Evolutionary conservation across 2,329 filamentous ascomycete genomes (phyloP).

Genomic region (Penicillium sp.): DNA sequence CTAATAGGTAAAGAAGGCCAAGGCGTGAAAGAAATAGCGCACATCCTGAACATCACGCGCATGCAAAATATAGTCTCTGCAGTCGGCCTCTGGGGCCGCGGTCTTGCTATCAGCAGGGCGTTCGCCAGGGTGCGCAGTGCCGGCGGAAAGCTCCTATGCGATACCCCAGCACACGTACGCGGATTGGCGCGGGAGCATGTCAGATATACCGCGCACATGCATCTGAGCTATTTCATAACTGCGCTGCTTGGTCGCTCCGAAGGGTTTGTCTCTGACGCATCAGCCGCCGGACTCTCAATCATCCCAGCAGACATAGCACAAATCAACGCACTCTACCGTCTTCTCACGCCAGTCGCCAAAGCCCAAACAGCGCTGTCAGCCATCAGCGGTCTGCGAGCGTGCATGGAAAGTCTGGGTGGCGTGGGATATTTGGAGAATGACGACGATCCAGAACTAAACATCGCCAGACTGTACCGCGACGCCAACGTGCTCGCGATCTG

Average conservation of each 20-base stretch:
- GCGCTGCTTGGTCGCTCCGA: slow-evolving; percentile 33
- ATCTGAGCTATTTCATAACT: slow-evolving; percentile 34
- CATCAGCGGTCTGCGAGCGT: slow-evolving; percentile 21
- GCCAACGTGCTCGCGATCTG: slow-evolving; percentile 52
- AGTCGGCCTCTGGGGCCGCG: slow-evolving; percentile 36
- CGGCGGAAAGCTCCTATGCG: slow-evolving; percentile 32
- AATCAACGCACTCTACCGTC: slow-evolving; percentile 25
- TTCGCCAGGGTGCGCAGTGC: slow-evolving; percentile 39
- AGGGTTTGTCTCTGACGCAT: slow-evolving; percentile 19
- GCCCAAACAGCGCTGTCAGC: slow-evolving; percentile 23
- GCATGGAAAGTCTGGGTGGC: slow-evolving; percentile 31
- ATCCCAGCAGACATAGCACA: slow-evolving; percentile 19
- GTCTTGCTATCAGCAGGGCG: slow-evolving; percentile 37
- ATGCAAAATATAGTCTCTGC: slow-evolving; percentile 40
- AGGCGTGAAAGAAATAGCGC: slow-evolving; percentile 65
- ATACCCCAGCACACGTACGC: slow-evolving; percentile 40
- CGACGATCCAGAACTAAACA: slow-evolving; percentile 60
- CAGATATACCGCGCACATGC: slow-evolving; percentile 35
- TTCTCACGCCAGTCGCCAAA: slow-evolving; percentile 32
- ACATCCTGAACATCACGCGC: slow-evolving; percentile 63
- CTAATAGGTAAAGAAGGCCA: slow-evolving; percentile 63
- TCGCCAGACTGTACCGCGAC: slow-evolving; percentile 63
- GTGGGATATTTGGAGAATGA: slow-evolving; percentile 31
- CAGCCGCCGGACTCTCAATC: slow-evolving; percentile 13
- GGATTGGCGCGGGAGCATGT: slow-evolving; percentile 37